Evolutionary conservation across 2,329 filamentous ascomycete species (phyloP), one percentile per base, ranked within the genome.

Genomic region (Sporothrix variecibatus): DNA sequence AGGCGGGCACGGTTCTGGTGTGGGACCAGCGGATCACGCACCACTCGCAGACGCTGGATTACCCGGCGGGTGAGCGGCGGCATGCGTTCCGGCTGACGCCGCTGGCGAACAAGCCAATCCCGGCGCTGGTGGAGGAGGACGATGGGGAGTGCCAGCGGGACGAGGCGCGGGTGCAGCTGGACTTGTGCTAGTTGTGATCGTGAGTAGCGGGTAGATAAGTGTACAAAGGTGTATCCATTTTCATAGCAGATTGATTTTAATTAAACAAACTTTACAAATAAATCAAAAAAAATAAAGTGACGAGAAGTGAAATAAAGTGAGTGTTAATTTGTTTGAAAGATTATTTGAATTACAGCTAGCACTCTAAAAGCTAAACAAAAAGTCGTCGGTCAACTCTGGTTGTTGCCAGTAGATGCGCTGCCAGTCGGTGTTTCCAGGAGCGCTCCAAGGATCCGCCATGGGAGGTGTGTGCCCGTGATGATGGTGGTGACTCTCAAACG

Each of bases 291-390:
- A 20, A 23, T 2, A 53, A 53, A 23, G 7, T 56, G n/a, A 26
- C 23, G 23, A 26, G n/a, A n/a, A n/a, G n/a, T n/a, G n/a, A 34
- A 3, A 34, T 34, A 34, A 34, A 34, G 5, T 34, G 8, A 34
- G 1, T 34, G 34, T 20, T 7, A 53, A 23, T 53, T 53, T 53
- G 49, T 28, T 53, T 53, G 49, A 15, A 51, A 51, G 15, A 17
- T 20, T 4, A 17, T 7, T 20, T 34, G 58, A 34, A n/a, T n/a
- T 12, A 2, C 17, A 34, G 26, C 58, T 17, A 17, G 5, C 7
- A 15, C 34, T 1, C 40, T 65, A 46, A 31, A 68, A 68, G 49
- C 43, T 68, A 53, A 69, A 69, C 26, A 69, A 0, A 86, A 72
- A 73, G 38, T 73, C 72, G 46, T 73, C 65, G 1, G 65, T 69